Conservation (phyloP, 2,329 filamentous ascomycete genomes). For the Arthroderma sp. region DNA sequence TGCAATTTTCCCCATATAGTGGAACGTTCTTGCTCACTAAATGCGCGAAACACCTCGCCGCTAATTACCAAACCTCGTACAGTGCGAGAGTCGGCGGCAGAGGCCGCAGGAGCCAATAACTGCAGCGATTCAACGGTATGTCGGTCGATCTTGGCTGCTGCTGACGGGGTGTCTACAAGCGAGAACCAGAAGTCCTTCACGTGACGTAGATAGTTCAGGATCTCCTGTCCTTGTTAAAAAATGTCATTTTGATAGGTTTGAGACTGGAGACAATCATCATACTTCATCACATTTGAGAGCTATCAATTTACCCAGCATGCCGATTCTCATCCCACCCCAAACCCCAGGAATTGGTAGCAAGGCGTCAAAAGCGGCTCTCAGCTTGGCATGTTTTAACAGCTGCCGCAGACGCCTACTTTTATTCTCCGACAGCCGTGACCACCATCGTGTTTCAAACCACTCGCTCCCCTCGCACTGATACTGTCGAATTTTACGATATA, state of each 20-base stretch:
- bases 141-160: constrained; percentile 19
- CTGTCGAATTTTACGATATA: constrained; percentile 20
- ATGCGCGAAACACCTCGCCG: constrained; percentile 22
- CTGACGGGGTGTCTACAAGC: constrained; percentile 17
- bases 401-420: constrained; percentile 1
- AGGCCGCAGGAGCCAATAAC: constrained; percentile 15
- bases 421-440: constrained; percentile 9
- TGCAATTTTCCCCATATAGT: constrained; percentile 19
- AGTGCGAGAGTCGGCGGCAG: not conserved
- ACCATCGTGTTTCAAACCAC: constrained; percentile 10
- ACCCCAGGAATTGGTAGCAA: constrained; percentile 21
- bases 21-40: constrained; percentile 17
- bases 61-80: constrained; percentile 15
- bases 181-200: constrained; percentile 22
- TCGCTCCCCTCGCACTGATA: constrained; percentile 12
- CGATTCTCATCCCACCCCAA: constrained; percentile 20
- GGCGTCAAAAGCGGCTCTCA: constrained; percentile 20
- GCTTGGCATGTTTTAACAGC: constrained; percentile 5
- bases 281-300: constrained; percentile 22
- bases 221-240: constrained; percentile 16
- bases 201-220: constrained; percentile 20
- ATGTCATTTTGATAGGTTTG: no score
- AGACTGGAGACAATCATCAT: no score
- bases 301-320: constrained; percentile 17
- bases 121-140: constrained; percentile 22